Percentiles rank a stretch among this genome's conserved stretches.
phyloP scores from a whole-genome alignment of 1,284 basidiomycete genomes.

The Pterulicium gracile region DNA sequence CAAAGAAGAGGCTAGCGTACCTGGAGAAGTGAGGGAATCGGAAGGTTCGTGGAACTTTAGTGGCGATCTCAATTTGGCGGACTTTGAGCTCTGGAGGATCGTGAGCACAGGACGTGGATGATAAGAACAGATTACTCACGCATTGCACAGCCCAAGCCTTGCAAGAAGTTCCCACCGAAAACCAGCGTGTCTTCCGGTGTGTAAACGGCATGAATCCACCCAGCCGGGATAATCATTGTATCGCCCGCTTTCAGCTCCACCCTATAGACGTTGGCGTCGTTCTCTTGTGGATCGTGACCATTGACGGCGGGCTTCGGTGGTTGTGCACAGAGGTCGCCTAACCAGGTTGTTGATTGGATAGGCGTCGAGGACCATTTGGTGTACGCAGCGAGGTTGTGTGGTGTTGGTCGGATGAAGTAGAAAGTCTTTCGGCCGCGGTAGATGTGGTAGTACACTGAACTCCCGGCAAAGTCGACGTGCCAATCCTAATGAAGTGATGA shows the following conservation, averaged over 20 bases:
- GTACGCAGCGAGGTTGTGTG: slow-evolving; percentile 81
- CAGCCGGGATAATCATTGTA: slow-evolving; percentile 94
- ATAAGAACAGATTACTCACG: slow-evolving; percentile 37
- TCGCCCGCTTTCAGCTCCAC: slow-evolving; percentile 78
- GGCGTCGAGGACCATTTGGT: slow-evolving; percentile 87
- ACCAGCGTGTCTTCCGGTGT: slow-evolving; percentile 90
- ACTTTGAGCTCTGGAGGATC: slow-evolving; percentile 64
- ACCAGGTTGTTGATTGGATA: slow-evolving; percentile 79
- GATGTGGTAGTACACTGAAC: slow-evolving; percentile 91
- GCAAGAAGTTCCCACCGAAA: slow-evolving; percentile 94
- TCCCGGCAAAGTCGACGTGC: slow-evolving; percentile 95
- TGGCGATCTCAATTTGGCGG: slow-evolving; percentile 85
- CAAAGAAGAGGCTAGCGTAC: slow-evolving; percentile 31
- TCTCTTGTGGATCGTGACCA: background rate
- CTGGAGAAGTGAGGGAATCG: slow-evolving; percentile 81
- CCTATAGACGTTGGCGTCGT: slow-evolving; percentile 76
- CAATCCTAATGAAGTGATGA: slow-evolving; percentile 57
- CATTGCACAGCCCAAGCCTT: slow-evolving; percentile 69
- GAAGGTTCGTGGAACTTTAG: slow-evolving; percentile 91
- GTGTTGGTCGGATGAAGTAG: slow-evolving; percentile 89
- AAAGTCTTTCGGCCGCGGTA: slow-evolving; percentile 82
- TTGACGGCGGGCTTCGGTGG: background rate
- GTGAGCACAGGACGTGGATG: slow-evolving; percentile 5
- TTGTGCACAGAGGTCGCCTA: slow-evolving; percentile 63
- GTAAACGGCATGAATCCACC: slow-evolving; percentile 97